Percentiles rank a stretch among this genome's conserved stretches.
These are phyloP conservation scores for Alternaria angustiovoidea DNA, from an alignment of 2,329 filamentous ascomycete species.

Conservation along the genomic window DNA sequence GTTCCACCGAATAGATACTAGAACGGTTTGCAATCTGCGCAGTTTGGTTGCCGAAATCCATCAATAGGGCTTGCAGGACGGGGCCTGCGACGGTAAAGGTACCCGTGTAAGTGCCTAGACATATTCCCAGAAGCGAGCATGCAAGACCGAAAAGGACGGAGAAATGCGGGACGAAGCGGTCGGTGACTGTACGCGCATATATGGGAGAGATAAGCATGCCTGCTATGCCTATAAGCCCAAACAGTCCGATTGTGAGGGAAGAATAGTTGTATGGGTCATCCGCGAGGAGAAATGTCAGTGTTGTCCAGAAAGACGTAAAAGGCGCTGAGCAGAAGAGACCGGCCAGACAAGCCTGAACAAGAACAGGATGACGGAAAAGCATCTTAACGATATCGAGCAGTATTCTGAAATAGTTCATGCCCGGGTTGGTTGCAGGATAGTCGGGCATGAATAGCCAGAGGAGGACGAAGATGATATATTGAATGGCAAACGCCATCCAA, in stretches of 20 bases:
- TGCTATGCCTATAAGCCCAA: slow-evolving; percentile 77
- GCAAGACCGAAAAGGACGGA: slow-evolving; percentile 69
- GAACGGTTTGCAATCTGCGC: slow-evolving; percentile 76
- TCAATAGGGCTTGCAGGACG: slow-evolving; percentile 73
- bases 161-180: slow-evolving; percentile 73
- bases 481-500: slow-evolving; percentile 77
- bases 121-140: slow-evolving; percentile 67
- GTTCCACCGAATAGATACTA: slow-evolving; percentile 74
- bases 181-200: slow-evolving; percentile 74
- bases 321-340: slow-evolving; percentile 68
- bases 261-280: slow-evolving; percentile 73
- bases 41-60: slow-evolving; percentile 77
- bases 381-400: slow-evolving; percentile 71
- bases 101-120: slow-evolving; percentile 74
- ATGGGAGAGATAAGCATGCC: slow-evolving; percentile 73
- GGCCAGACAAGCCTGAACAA: slow-evolving; percentile 74
- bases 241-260: slow-evolving; percentile 75
- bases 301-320: slow-evolving; percentile 77
- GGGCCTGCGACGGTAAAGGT: slow-evolving; percentile 73
- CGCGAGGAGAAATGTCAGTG: slow-evolving; percentile 79
- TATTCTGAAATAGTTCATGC: slow-evolving; percentile 70
- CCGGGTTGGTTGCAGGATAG: slow-evolving; percentile 78
- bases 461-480: slow-evolving; percentile 70
- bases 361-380: slow-evolving; percentile 69
- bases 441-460: slow-evolving; percentile 81